Percentiles rank a stretch among this genome's conserved stretches.
Evolutionary conservation across 1,139 yeast species (phyloP).

Genomic region (Candida gigantensis): DNA sequence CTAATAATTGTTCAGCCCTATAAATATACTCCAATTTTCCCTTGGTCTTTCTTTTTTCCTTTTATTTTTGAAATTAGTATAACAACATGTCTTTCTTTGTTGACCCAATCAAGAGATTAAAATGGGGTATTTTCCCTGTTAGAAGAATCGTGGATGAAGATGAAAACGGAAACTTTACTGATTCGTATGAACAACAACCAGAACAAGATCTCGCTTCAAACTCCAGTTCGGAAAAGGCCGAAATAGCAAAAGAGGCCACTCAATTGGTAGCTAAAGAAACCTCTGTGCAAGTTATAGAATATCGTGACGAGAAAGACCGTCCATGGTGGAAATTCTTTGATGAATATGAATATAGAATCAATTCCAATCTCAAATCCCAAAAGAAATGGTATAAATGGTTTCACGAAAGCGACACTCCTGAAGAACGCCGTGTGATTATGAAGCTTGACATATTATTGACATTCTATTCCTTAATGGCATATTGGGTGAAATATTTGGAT

Average conservation of each 20-base stretch:
- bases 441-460: constrained; percentile 65
- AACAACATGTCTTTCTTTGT: constrained; percentile 7
- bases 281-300: constrained; percentile 31
- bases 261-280: not conserved
- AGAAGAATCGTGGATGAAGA: constrained; percentile 45
- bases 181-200: constrained; percentile 7
- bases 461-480: constrained; percentile 59
- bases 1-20: too few species aligned
- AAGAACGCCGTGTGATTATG: constrained; percentile 54
- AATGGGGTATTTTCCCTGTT: constrained; percentile 52
- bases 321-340: constrained; percentile 66
- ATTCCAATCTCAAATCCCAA: constrained; percentile 29
- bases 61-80: not conserved
- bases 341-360: constrained; percentile 59
- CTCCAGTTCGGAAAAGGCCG: not conserved
- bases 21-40: not conserved
- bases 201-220: not conserved
- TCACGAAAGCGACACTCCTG: constrained; percentile 55
- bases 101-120: constrained; percentile 22
- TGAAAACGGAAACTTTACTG: constrained; percentile 16
- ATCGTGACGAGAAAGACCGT: constrained; percentile 62
- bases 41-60: not conserved
- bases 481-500: constrained; percentile 73
- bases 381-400: constrained; percentile 69
- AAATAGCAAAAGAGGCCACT: constrained; percentile 2